Conservation (phyloP, 2,329 filamentous ascomycete species). For the Neopestalotiopsis sp. region DNA sequence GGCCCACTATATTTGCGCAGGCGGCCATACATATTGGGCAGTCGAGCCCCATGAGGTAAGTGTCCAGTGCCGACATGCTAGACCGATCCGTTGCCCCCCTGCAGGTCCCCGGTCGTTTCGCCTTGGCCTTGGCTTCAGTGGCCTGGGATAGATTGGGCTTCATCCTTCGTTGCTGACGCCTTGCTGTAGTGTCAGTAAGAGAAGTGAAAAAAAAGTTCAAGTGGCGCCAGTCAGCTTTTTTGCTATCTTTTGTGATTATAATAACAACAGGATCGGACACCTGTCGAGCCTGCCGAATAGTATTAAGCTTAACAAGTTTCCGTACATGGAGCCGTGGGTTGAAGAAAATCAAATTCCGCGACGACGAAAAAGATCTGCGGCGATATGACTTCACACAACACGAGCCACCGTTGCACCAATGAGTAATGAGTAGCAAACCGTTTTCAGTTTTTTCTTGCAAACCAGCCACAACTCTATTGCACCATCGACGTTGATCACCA, state of each 20-base stretch:
- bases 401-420: background rate
- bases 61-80: background rate
- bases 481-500: conserved; percentile 7
- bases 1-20: conserved; percentile 15
- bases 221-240: background rate
- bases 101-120: background rate
- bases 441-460: background rate
- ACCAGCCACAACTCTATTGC: background rate
- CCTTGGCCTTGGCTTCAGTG: background rate
- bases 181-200: background rate
- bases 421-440: background rate
- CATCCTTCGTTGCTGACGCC: conserved; percentile 11
- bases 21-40: conserved; percentile 3
- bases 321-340: too few relatives aligned
- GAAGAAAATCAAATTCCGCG: too few relatives aligned
- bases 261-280: too few relatives aligned
- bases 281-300: too few relatives aligned
- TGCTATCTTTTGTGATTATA: background rate
- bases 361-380: background rate
- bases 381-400: background rate
- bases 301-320: too few relatives aligned
- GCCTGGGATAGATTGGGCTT: conserved; percentile 8
- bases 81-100: background rate
- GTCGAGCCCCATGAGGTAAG: conserved; percentile 6
- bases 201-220: too few relatives aligned